Percentiles rank a stretch among this genome's conserved stretches.
These are phyloP conservation scores for Stemphylium lycopersici DNA, from an alignment of 2,329 filamentous ascomycete species.

Conservation along the genomic window DNA sequence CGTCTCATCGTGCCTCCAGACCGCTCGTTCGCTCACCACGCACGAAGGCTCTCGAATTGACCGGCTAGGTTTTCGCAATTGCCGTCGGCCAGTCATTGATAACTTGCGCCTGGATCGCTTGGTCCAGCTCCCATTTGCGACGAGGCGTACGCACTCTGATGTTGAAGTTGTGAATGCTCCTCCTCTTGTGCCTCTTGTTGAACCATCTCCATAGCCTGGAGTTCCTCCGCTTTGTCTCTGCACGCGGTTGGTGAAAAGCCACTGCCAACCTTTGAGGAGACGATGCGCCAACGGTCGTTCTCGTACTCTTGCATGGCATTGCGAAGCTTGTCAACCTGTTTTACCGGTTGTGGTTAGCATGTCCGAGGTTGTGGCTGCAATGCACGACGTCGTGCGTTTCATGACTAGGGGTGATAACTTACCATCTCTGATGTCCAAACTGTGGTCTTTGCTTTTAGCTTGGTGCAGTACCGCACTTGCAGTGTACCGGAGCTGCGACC, in stretches of 20 bases:
- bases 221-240: slow-evolving; percentile 75
- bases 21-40: slow-evolving; percentile 29
- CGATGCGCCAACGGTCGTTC: slow-evolving; percentile 90
- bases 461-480: slow-evolving; percentile 94
- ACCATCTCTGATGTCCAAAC: slow-evolving; percentile 95
- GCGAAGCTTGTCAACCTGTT: slow-evolving; percentile 76
- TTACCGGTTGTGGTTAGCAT: slow-evolving; percentile 43
- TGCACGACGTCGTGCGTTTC: slow-evolving; percentile 47
- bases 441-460: slow-evolving; percentile 90
- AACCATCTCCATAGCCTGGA: slow-evolving; percentile 49
- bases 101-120: slow-evolving; percentile 40
- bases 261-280: slow-evolving; percentile 87
- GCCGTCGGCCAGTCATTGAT: slow-evolving; percentile 46
- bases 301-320: slow-evolving; percentile 83
- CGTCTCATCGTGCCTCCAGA: slow-evolving; percentile 9
- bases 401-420: slow-evolving; percentile 49
- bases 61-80: slow-evolving; percentile 16
- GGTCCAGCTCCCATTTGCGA: slow-evolving; percentile 39
- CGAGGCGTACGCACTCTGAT: slow-evolving; percentile 41
- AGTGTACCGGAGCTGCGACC: slow-evolving; percentile 87
- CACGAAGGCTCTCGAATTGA: slow-evolving; percentile 35
- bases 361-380: slow-evolving; percentile 35
- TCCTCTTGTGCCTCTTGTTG: slow-evolving; percentile 29
- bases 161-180: slow-evolving; percentile 31
- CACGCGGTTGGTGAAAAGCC: slow-evolving; percentile 89